Evolutionary conservation across 78 protist genomes (phyloP), one percentile per base, ranked within the genome.

Genomic region (Polysphondylium violaceum): DNA sequence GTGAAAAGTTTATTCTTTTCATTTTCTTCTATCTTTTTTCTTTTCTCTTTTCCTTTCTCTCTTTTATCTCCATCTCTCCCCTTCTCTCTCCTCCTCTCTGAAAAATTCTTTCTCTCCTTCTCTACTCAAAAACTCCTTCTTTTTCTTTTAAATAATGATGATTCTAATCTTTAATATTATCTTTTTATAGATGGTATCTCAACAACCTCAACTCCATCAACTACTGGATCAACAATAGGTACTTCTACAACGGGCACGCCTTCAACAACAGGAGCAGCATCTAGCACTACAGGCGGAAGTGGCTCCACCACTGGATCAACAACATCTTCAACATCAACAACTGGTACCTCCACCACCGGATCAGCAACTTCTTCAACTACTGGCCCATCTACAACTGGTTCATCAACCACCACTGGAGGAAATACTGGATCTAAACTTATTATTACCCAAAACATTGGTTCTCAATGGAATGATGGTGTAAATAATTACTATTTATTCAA

Each of bases 391-490:
- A 72, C 93, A 9, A 68, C 77, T 51, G 16, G 61, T 44, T 8
- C 29, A 2, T 23, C 79, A 33, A 53, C 72, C 14, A 71, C 77
- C 3, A 50, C 76, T n/a, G 53, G 58, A 9, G 25, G 56, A 67
- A 31, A 25, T 11, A 71, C 65, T 27, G 14, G 4, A 17, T 7
- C 38, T 19, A 41, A 3, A 0, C 31, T 76, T 61, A 9, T 19
- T 7, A 56, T 83, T 50, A 41, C 3, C 9, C 90, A 83, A 43
- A 29, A 9, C 6, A 2, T 69, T 3, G 29, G 67, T 56, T 35
- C 36, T 17, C 17, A 50, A 38, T 83, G 90, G 90, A 55, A 21
- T 36, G 79, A 83, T 50, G 65, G 88, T 65, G 59, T 31, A 35
- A 43, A 31, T 2, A 67, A 75, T 2, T 14, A 36, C 2, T 75